Conservation (phyloP, 2,329 filamentous ascomycete species). For the Cladophialophora immunda region DNA sequence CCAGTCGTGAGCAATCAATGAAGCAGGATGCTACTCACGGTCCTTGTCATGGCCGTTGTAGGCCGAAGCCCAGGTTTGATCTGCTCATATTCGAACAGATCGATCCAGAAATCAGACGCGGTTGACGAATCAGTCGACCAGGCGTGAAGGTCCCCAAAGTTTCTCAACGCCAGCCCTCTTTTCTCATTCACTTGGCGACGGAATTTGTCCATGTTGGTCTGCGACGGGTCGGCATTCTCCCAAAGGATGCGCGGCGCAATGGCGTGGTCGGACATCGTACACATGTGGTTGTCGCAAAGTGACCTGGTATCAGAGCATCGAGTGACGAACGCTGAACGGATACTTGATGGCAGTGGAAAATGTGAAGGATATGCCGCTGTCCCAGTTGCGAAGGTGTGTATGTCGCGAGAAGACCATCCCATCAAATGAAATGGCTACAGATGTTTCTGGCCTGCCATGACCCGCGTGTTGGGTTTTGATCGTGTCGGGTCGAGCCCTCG, state of each 20-base stretch:
- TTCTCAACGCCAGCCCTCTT: not conserved
- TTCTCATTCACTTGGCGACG: slow-evolving; percentile 1
- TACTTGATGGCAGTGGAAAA: no score
- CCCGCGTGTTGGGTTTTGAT: no score
- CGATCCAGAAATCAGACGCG: slow-evolving; percentile 11
- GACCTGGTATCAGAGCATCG: no score
- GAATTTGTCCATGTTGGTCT: slow-evolving; percentile 10
- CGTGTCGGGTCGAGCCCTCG: no score
- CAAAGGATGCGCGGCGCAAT: not conserved
- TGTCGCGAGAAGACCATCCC: no score
- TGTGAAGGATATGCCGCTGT: no score
- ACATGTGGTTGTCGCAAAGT: not conserved
- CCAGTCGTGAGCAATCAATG: no score
- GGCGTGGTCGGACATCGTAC: not conserved
- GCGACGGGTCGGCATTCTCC: not conserved
- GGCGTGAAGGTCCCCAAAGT: slow-evolving; percentile 8
- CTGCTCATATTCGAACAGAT: slow-evolving; percentile 4
- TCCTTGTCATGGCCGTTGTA: not conserved
- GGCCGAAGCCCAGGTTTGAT: not conserved
- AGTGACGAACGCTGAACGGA: no score
- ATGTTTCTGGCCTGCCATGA: no score
- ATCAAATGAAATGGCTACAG: no score
- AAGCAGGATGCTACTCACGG: not conserved
- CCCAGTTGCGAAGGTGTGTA: no score
- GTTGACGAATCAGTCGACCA: slow-evolving; percentile 5